Percentiles rank a stretch among this genome's conserved stretches.
Conservation (phyloP, 768 basidiomycete species). For the Xerocomellus dryophilus region DNA sequence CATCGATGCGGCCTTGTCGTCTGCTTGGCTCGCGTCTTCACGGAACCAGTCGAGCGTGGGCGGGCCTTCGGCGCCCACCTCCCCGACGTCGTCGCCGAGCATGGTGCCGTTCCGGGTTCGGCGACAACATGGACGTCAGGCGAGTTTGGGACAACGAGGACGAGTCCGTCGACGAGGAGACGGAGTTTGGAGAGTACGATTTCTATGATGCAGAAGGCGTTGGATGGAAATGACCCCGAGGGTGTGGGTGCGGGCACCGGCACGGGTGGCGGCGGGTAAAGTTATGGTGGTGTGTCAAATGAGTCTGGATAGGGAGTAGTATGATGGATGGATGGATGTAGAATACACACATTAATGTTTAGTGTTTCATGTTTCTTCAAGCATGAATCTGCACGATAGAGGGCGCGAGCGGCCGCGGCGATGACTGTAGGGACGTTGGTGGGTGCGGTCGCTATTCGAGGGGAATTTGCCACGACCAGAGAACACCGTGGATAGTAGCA, state of each 20-base stretch:
- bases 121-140: constrained; percentile 49
- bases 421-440: too few species aligned
- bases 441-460: too few species aligned
- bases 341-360: too few species aligned
- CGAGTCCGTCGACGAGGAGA: constrained; percentile 88
- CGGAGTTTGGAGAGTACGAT: constrained; percentile 94
- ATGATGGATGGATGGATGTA: too few species aligned
- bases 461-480: too few species aligned
- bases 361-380: too few species aligned
- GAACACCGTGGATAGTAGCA: too few species aligned
- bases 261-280: too few species aligned
- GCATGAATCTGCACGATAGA: too few species aligned
- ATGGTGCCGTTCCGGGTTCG: constrained; percentile 55
- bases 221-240: constrained; percentile 61
- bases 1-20: constrained; percentile 31
- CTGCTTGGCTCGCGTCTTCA: constrained; percentile 25
- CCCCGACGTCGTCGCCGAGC: constrained; percentile 42
- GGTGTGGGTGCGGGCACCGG: background rate
- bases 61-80: constrained; percentile 19
- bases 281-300: too few species aligned
- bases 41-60: constrained; percentile 19
- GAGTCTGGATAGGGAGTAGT: too few species aligned
- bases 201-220: constrained; percentile 89
- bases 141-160: constrained; percentile 84
- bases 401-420: too few species aligned